Evolutionary conservation across 2,329 filamentous ascomycete genomes (phyloP).

Genomic region (Aspergillus glaucus): DNA sequence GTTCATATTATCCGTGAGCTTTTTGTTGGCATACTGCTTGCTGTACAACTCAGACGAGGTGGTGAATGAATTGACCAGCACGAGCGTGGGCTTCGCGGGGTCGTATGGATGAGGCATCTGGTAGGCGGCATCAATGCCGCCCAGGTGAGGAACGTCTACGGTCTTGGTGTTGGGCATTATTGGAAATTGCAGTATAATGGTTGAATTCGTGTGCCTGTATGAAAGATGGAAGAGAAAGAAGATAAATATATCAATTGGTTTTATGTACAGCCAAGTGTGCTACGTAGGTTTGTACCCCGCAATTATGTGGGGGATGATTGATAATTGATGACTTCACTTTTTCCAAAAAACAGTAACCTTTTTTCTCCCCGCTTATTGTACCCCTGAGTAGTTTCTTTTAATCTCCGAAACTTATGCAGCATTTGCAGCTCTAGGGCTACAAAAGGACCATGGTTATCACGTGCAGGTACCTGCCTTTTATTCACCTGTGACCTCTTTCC

Average conservation of each 20-base stretch:
- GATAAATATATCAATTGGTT: not conserved
- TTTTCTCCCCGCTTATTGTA: too few relatives aligned
- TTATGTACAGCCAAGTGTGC: not conserved
- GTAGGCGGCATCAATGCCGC: conserved; percentile 45
- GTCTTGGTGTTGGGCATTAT: conserved; percentile 23
- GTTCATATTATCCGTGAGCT: conserved; percentile 38
- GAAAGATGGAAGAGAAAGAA: not conserved
- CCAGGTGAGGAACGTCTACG: conserved; percentile 44
- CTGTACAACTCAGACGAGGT: conserved; percentile 43
- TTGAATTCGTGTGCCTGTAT: not conserved
- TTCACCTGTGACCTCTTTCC: too few relatives aligned
- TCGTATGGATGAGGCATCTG: conserved; percentile 44
- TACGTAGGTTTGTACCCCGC: not conserved
- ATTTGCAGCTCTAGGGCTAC: too few relatives aligned
- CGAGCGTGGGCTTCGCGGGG: conserved; percentile 45
- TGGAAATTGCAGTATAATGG: not conserved
- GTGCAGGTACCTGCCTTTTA: too few relatives aligned
- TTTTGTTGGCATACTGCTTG: conserved; percentile 32
- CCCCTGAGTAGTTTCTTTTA: too few relatives aligned
- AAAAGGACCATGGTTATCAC: too few relatives aligned
- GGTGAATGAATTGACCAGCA: conserved; percentile 48
- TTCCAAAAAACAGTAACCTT: too few relatives aligned
- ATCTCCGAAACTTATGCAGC: too few relatives aligned
- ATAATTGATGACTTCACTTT: too few relatives aligned
- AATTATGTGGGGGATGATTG: not conserved